Evolutionary conservation across 2,329 filamentous ascomycete species (phyloP), one percentile per base, ranked within the genome.

Genomic region (Penicillium sp.): DNA sequence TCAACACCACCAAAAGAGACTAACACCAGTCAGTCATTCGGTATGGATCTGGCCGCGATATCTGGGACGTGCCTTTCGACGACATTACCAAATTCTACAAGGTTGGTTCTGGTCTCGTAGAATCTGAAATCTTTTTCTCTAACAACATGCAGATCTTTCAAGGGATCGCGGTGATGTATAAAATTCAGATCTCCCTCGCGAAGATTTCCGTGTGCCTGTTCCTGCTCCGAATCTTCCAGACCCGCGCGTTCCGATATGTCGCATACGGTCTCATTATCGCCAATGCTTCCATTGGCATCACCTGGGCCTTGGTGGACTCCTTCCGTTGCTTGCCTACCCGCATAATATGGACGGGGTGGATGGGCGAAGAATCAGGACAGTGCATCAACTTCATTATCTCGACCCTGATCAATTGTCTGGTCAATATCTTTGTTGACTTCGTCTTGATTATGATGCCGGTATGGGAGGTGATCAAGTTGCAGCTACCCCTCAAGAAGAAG

Each of bases 191-290:
- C 13, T 65, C 63, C 5, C 58, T 65, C 10, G 61, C 58, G 19
- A 65, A 65, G 55, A 65, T 65, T 10, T 65, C 63, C 19, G 63
- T 65, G 1, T 67, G 65, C 26, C 63, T 69, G 1, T 69, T 69
- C 49, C 52, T 69, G 14, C 61, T 68, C 14, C 67, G 66, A 8
- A 69, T 69, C 33, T 69, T 69, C 55, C 61, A 67, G 37, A 52
- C 61, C 10, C 55, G 45, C 6, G 38, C 49, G 6, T 68, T 69
- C 59, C 65, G 67, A 40, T 67, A 64, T 40, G 33, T 58, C 30
- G 54, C 65, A 16, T 68, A 68, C 22, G 42, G n/a, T 5, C 57
- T 69, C 10, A 67, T 69, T 13, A 59, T 14, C 4, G 28, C 64
- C 35, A 69, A 68, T 40, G 48, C 62, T 1, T 55, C 64, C 2